Conservation (phyloP, 192 early-diverging fungal species). For the Backusella sp. region DNA sequence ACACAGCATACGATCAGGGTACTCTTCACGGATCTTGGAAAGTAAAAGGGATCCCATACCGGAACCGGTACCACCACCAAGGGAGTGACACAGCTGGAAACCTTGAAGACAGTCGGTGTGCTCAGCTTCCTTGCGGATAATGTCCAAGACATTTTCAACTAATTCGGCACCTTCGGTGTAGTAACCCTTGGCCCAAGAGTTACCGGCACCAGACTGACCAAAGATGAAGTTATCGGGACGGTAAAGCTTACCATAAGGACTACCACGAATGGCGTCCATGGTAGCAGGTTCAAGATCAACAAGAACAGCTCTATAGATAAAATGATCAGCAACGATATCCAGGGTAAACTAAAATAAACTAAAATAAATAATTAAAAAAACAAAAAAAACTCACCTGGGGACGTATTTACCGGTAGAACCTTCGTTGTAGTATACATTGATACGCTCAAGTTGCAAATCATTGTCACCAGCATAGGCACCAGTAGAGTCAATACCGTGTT, state of each 20-base stretch:
- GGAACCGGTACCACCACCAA: constrained; percentile 97
- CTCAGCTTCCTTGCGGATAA: constrained; percentile 96
- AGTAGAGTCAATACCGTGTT: constrained; percentile 72
- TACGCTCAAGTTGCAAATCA: constrained; percentile 69
- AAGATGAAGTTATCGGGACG: constrained; percentile 97
- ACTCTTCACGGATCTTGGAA: constrained; percentile 98
- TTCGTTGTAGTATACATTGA: constrained; percentile 83
- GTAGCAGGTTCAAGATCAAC: constrained; percentile 98
- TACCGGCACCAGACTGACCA: constrained; percentile 95
- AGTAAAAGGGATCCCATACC: constrained; percentile 96
- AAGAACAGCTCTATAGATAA: constrained; percentile 71
- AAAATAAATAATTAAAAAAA: neutral
- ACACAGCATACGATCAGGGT: constrained; percentile 99
- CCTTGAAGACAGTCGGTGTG: constrained; percentile 96
- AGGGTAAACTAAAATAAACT: neutral
- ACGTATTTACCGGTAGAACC: constrained; percentile 65
- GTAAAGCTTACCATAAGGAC: constrained; percentile 85
- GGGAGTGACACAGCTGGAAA: constrained; percentile 97
- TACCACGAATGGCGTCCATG: constrained; percentile 85
- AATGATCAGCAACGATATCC: neutral
- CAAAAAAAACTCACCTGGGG: constrained; percentile 45
- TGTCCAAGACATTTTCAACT: constrained; percentile 91
- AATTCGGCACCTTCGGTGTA: constrained; percentile 99
- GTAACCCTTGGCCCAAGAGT: constrained; percentile 99
- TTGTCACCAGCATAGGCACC: constrained; percentile 61